These are phyloP conservation scores for Fusarium palustre DNA, from an alignment of 2,329 filamentous ascomycete genomes.

Conservation along the genomic window DNA sequence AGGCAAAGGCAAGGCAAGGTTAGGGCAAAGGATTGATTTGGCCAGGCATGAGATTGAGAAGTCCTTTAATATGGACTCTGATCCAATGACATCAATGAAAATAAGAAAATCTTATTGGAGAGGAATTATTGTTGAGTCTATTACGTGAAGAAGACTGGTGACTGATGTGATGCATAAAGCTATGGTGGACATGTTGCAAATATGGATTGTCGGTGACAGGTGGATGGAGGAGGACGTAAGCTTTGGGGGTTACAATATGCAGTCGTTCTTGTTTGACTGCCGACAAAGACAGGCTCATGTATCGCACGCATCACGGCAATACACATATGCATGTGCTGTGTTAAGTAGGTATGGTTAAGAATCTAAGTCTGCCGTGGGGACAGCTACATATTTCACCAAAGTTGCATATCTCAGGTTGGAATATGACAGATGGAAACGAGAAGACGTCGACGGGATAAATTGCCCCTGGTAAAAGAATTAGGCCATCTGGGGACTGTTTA, in stretches of 20 bases:
- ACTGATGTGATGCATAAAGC: not conserved
- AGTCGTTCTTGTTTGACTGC: not conserved
- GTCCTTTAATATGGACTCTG: conserved; percentile 36
- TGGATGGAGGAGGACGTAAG: not conserved
- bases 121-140: not conserved
- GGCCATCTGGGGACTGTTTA: conserved; percentile 10
- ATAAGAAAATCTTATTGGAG: conserved; percentile 40
- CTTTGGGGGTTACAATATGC: conserved; percentile 20
- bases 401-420: not conserved
- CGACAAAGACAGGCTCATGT: not conserved
- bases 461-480: not conserved
- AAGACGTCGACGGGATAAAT: not conserved
- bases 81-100: conserved; percentile 46
- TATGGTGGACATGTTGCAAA: not conserved
- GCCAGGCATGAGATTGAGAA: conserved; percentile 44
- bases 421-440: not conserved
- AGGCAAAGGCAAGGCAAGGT: conserved; percentile 26
- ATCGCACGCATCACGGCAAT: not conserved
- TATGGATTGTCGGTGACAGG: not conserved
- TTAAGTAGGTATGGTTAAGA: not conserved
- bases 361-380: not conserved
- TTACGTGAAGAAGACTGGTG: not conserved
- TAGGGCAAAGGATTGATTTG: conserved; percentile 37
- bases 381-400: not conserved
- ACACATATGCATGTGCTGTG: not conserved